Conservation (phyloP, 345 rosid genomes). For the Linum tenue region DNA sequence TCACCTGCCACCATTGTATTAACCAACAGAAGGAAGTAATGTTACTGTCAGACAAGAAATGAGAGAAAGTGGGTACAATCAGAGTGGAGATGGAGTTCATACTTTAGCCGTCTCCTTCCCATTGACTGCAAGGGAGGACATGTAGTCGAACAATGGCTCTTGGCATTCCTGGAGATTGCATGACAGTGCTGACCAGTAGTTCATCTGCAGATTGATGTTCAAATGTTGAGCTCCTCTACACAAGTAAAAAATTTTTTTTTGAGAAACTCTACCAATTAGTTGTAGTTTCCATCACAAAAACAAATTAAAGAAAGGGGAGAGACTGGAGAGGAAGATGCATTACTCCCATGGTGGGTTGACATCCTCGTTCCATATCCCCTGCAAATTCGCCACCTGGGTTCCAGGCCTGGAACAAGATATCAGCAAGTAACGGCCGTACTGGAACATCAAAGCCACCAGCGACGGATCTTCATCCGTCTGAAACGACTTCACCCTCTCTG, state of each 20-base stretch:
- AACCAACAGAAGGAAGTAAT: neutral
- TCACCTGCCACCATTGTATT: constrained; percentile 38
- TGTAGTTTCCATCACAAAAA: no score
- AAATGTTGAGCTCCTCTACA: constrained; percentile 81
- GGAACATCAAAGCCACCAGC: constrained; percentile 71
- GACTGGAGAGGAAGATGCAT: constrained; percentile 6
- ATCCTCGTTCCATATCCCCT: constrained; percentile 91
- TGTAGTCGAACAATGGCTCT: constrained; percentile 76
- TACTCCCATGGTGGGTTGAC: constrained; percentile 85
- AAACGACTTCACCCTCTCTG: constrained; percentile 68
- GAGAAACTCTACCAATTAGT: no score
- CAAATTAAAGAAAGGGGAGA: no score
- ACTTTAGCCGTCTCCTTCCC: constrained; percentile 86
- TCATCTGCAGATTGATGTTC: constrained; percentile 97
- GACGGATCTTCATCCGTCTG: constrained; percentile 74
- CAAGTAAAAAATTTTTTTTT: neutral
- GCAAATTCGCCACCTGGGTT: constrained; percentile 86
- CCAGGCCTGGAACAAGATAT: constrained; percentile 87
- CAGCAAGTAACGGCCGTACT: constrained; percentile 75
- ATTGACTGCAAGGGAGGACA: constrained; percentile 53
- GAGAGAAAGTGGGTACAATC: no score
- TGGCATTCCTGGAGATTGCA: constrained; percentile 82
- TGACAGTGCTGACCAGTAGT: constrained; percentile 89
- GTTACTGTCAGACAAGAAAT: neutral
- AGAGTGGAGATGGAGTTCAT: constrained; percentile 16